Base-by-base conservation (phyloP, 306 rosid species). In the Mucuna pruriens region DNA sequence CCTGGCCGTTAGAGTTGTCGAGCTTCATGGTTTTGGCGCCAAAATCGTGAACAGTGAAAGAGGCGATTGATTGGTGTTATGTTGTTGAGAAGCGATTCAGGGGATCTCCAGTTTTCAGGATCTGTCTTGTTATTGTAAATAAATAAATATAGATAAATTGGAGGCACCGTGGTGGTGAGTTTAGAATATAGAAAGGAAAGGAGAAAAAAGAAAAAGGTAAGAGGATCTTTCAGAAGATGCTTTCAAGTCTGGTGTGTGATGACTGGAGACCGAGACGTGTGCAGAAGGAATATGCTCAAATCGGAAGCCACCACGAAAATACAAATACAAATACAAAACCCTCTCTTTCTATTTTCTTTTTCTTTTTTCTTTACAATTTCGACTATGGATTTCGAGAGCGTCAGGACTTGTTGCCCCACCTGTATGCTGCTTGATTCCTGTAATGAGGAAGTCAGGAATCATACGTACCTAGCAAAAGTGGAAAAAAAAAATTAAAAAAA, bases 1-100 rank as follows among this genome's bases (percentile, higher is more conserved):
- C 26, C 66, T 79, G 86, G 52, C 79, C 88, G 61, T 78, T 80
- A 17, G 69, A 82, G 67, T 49, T 54, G 31, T 85, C 85, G 19
- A 90, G 9, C 75, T 88, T 86, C 96, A 91, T 91, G 17, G 12
- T 80, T 73, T 89, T 84, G 84, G 88, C 92, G 89, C 92, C 81
- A 86, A 89, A 68, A 33, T 7, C 0, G 1, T 13, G 5, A 83
- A 40, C 61, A 75, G 74, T 26, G 81, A 78, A 74, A 49, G n/a
- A 60, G 61, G 48, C 6, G 58, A 39, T 62, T 51, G 60, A 12
- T 62, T 51, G 60, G 8, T 23, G 29, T 11, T 11, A 15, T 60
- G 13, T 26, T 13, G 19, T 33, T 4, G 52, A 79, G 19, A 61
- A 71, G 74, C 25, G 88, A 85, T 85, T 87, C 88, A 75, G 5